phyloP scores from a whole-genome alignment of 2,329 filamentous ascomycete species.

The Cladosporium sp. region DNA sequence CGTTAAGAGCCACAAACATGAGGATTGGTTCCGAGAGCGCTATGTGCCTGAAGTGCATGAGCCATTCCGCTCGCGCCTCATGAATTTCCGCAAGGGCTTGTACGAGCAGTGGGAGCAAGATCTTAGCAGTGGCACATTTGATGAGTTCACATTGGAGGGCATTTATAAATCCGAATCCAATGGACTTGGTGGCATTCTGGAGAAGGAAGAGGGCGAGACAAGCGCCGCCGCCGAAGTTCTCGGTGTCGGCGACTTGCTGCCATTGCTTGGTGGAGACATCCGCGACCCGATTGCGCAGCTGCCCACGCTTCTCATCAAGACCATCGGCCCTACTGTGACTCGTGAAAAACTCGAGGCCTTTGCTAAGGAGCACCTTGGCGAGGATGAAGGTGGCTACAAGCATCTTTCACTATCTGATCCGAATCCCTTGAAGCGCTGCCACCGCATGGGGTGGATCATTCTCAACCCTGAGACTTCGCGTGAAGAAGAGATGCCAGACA shows the following conservation, averaged over 20 bases:
- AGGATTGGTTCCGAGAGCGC: slow-evolving; percentile 97
- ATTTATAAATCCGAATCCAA: slow-evolving; percentile 92
- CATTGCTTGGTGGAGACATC: slow-evolving; percentile 76
- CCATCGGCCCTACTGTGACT: slow-evolving; percentile 91
- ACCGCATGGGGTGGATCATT: slow-evolving; percentile 98
- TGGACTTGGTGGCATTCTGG: slow-evolving; percentile 74
- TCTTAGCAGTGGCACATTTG: slow-evolving; percentile 77
- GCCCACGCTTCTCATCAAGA: slow-evolving; percentile 95
- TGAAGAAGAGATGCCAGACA: slow-evolving; percentile 62
- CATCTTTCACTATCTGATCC: slow-evolving; percentile 95
- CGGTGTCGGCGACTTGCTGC: slow-evolving; percentile 84
- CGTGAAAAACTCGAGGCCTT: slow-evolving; percentile 89
- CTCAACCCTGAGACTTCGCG: slow-evolving; percentile 70
- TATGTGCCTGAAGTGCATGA: slow-evolving; percentile 82
- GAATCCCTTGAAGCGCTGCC: slow-evolving; percentile 93
- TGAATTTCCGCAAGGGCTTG: slow-evolving; percentile 70
- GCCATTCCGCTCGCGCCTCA: slow-evolving; percentile 67
- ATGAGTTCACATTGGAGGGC: slow-evolving; percentile 90
- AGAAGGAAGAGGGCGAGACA: slow-evolving; percentile 94
- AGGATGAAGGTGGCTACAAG: slow-evolving; percentile 86
- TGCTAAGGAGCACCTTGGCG: slow-evolving; percentile 88
- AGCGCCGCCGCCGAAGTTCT: slow-evolving; percentile 88
- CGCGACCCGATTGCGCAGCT: slow-evolving; percentile 83
- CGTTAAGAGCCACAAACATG: slow-evolving; percentile 84
- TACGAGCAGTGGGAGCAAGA: slow-evolving; percentile 89